phyloP scores from a whole-genome alignment of 129 eudicot genomes.

The Ambrosia trifida region DNA sequence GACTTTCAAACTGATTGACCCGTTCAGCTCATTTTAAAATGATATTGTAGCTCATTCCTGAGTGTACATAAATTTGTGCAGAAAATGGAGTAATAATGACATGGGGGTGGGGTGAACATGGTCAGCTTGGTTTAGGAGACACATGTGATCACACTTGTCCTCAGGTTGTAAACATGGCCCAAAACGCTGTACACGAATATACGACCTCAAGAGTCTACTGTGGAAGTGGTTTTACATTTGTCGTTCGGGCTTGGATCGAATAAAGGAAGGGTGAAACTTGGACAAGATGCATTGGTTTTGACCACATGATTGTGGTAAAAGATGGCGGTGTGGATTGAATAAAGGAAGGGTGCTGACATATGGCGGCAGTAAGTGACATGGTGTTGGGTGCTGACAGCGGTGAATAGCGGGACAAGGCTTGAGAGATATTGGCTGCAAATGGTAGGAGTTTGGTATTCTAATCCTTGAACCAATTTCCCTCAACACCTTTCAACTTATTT shows the following conservation, averaged over 20 bases:
- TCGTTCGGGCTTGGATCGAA: constrained; percentile 37
- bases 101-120: constrained; percentile 99
- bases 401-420: too few relatives aligned
- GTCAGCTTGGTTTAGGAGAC: constrained; percentile 91
- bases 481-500: too few relatives aligned
- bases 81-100: constrained; percentile 69
- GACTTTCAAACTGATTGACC: not conserved
- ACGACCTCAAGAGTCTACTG: constrained; percentile 46
- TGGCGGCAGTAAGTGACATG: too few relatives aligned
- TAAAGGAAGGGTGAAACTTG: constrained; percentile 4
- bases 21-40: not conserved
- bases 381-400: too few relatives aligned
- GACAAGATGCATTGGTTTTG: too few relatives aligned
- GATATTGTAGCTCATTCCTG: not conserved
- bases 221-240: constrained; percentile 87
- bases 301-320: too few relatives aligned
- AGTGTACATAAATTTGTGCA: constrained; percentile 23
- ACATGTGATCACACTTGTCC: constrained; percentile 60
- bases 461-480: too few relatives aligned
- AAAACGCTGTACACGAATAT: constrained; percentile 5
- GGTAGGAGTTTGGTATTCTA: too few relatives aligned
- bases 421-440: too few relatives aligned
- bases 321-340: too few relatives aligned
- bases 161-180: constrained; percentile 48
- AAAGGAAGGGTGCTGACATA: too few relatives aligned